A percentile compares a stretch with the other conserved stretches of the same genome.
Conservation (phyloP, 495 filamentous ascomycete genomes). For the Hypoxylon lenormandii region DNA sequence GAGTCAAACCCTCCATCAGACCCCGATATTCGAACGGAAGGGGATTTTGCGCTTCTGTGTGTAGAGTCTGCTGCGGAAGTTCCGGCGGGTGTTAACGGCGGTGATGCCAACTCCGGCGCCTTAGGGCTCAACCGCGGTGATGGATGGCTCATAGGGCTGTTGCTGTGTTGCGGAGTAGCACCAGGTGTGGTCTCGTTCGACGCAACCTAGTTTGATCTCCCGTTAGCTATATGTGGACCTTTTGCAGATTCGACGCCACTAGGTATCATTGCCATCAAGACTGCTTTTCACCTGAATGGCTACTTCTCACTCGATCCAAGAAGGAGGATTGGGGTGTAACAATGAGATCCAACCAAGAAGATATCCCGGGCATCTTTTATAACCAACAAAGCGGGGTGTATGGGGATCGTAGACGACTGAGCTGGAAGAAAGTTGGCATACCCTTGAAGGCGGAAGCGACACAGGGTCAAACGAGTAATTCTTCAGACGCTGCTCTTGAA, state of each 20-base stretch:
- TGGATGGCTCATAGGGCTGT: conserved; percentile 54
- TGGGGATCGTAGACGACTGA: conserved; percentile 15
- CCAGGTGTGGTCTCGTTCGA: conserved; percentile 58
- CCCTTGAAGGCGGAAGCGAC: conserved; percentile 85
- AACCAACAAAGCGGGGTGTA: neutral
- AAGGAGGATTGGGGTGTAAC: neutral
- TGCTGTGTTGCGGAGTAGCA: conserved; percentile 51
- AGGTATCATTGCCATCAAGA: conserved; percentile 7
- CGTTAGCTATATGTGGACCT: conserved; percentile 35
- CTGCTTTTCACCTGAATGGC: conserved; percentile 7
- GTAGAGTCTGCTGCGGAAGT: conserved; percentile 61
- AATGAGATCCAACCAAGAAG: neutral
- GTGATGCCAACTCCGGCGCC: conserved; percentile 79
- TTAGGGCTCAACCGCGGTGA: conserved; percentile 60
- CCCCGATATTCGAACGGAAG: conserved; percentile 45
- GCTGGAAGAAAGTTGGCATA: conserved; percentile 61
- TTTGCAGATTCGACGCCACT: neutral
- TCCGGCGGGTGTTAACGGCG: conserved; percentile 87
- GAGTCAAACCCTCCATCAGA: conserved; percentile 50
- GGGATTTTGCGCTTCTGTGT: conserved; percentile 47
- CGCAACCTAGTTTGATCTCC: conserved; percentile 51
- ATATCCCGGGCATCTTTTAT: conserved; percentile 3
- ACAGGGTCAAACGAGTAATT: conserved; percentile 88
- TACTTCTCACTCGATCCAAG: neutral
- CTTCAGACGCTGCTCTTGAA: conserved; percentile 83